Conservation (phyloP, 192 early-diverging fungal genomes). For the Gorgonomyces haynaldii region DNA sequence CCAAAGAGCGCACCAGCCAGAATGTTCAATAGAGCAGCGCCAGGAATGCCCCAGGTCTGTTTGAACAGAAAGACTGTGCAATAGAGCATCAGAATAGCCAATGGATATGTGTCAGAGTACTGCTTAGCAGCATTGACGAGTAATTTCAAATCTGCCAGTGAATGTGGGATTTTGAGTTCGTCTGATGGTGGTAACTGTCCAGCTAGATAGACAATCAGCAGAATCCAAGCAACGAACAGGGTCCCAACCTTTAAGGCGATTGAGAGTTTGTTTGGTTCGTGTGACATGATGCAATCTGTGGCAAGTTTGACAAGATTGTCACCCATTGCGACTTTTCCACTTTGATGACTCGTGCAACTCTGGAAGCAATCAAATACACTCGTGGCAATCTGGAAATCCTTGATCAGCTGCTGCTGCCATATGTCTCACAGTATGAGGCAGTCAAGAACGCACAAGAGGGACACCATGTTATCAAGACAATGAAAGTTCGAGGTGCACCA, state of each 20-base stretch:
- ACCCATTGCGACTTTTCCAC: no score
- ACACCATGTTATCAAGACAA: slow-evolving; percentile 78
- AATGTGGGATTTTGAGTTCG: neutral
- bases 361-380: slow-evolving; percentile 27
- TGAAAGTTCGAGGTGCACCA: slow-evolving; percentile 73
- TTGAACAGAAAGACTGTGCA: slow-evolving; percentile 23
- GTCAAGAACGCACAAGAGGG: slow-evolving; percentile 54
- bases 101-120: slow-evolving; percentile 15
- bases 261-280: no score
- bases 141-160: neutral
- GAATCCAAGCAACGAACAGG: no score
- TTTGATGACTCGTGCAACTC: slow-evolving; percentile 14
- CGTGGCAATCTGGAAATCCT: slow-evolving; percentile 60
- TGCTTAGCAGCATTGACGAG: slow-evolving; percentile 4
- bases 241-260: no score
- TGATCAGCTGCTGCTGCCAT: slow-evolving; percentile 87
- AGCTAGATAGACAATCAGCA: no score
- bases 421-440: slow-evolving; percentile 62
- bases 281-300: no score
- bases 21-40: slow-evolving; percentile 23
- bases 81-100: slow-evolving; percentile 12
- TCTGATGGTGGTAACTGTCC: no score
- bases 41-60: slow-evolving; percentile 25
- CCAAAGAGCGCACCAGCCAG: slow-evolving; percentile 14
- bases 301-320: no score